A percentile compares a stretch with the other conserved stretches of the same genome.
phyloP scores from a whole-genome alignment of 345 rosid genomes.

The Trapa incisa region DNA sequence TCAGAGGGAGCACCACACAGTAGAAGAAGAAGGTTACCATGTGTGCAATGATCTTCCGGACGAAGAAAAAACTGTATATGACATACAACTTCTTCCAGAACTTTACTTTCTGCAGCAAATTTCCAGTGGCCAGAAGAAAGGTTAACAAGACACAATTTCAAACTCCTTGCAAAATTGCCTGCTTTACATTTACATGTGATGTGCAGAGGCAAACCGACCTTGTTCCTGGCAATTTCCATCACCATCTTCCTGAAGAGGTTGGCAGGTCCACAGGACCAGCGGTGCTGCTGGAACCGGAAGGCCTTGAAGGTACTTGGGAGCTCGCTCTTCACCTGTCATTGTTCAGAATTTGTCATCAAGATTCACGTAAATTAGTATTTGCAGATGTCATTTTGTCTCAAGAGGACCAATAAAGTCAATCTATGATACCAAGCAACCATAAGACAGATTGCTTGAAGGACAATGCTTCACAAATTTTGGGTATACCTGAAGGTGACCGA shows the following conservation, averaged over 20 bases:
- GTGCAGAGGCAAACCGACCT: slow-evolving; percentile 26
- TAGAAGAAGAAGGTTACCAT: slow-evolving; percentile 89
- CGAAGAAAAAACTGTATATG: slow-evolving; percentile 98
- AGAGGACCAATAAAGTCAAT: too few relatives aligned
- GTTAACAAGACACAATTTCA: not conserved
- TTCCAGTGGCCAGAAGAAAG: not conserved
- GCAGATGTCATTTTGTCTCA: too few relatives aligned
- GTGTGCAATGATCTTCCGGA: slow-evolving; percentile 87
- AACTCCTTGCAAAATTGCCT: not conserved
- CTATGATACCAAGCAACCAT: too few relatives aligned
- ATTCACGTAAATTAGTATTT: not conserved
- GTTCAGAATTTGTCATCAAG: not conserved
- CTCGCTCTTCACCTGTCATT: slow-evolving; percentile 79
- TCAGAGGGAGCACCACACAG: slow-evolving; percentile 88
- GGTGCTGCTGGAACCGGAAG: slow-evolving; percentile 94
- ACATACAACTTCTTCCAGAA: slow-evolving; percentile 99
- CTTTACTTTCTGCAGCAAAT: slow-evolving; percentile 56
- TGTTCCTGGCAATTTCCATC: slow-evolving; percentile 78
- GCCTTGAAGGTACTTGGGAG: slow-evolving; percentile 99
- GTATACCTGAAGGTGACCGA: slow-evolving; percentile 88
- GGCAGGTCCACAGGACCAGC: slow-evolving; percentile 99
- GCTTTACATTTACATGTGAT: not conserved
- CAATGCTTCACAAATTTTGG: too few relatives aligned
- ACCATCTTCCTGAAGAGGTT: slow-evolving; percentile 98
- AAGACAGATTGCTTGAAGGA: too few relatives aligned